Evolutionary conservation across 1,284 basidiomycete species (phyloP).

Genomic region (Rhizoctonia solani): DNA sequence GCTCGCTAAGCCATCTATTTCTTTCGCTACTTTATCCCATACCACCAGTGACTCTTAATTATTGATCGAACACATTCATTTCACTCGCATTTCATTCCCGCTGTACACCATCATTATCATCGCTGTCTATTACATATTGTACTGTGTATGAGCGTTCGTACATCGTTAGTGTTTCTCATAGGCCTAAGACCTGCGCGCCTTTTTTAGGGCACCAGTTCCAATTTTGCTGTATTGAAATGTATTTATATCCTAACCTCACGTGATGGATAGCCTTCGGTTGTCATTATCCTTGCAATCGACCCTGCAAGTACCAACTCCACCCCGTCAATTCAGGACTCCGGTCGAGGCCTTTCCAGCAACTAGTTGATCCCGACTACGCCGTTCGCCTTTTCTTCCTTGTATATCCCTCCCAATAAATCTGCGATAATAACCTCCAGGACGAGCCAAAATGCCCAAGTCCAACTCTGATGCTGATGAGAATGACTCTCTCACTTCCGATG

Average conservation of each 20-base stretch:
- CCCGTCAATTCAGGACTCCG: no score
- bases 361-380: no score
- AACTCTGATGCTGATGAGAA: conserved; percentile 34
- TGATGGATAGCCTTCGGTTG: not conserved
- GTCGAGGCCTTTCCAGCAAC: no score
- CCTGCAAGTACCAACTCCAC: no score
- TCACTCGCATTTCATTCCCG: not conserved
- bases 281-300: not conserved
- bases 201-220: not conserved
- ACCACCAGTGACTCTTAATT: no score
- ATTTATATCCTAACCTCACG: not conserved
- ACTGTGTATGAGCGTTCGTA: no score
- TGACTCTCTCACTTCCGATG: conserved; percentile 31
- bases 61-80: not conserved
- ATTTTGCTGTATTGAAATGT: not conserved
- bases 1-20: no score
- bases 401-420: not conserved
- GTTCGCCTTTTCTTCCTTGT: not conserved
- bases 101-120: not conserved
- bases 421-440: not conserved
- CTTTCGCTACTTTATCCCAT: not conserved
- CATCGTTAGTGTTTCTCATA: no score
- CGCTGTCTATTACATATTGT: no score
- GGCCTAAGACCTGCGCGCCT: no score
- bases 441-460: conserved; percentile 30